A percentile compares a stretch with the other conserved stretches of the same genome.
phyloP scores from a whole-genome alignment of 108 stramenopile genomes.

The Ochromonas danica region DNA sequence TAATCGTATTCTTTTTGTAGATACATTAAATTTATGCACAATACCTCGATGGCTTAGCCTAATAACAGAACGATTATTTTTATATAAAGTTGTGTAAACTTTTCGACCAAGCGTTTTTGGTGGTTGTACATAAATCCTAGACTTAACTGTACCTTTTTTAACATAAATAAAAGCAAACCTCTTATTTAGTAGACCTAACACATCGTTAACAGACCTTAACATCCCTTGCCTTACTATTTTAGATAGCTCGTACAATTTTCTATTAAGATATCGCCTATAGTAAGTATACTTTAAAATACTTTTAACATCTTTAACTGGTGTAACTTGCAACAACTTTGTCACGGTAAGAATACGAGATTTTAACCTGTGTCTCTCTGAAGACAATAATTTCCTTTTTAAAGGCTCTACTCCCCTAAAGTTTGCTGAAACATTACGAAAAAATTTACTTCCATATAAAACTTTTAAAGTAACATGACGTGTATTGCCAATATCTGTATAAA shows the following conservation, averaged over 20 bases:
- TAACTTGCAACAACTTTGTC: conserved; percentile 16
- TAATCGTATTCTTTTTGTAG: conserved; percentile 17
- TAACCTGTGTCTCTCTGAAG: conserved; percentile 16
- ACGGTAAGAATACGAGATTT: conserved; percentile 16
- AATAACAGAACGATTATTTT: conserved; percentile 17
- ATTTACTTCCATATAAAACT: conserved; percentile 1
- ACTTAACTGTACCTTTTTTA: conserved; percentile 17
- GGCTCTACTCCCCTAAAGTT: neutral
- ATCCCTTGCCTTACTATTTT: conserved; percentile 16
- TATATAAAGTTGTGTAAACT: conserved; percentile 17
- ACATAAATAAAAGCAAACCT: conserved; percentile 17
- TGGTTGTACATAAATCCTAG: conserved; percentile 16
- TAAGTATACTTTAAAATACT: conserved; percentile 18
- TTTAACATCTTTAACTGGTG: conserved; percentile 17
- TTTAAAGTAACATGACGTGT: conserved; percentile 8
- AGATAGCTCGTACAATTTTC: conserved; percentile 16
- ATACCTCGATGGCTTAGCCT: conserved; percentile 14
- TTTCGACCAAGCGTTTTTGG: conserved; percentile 15
- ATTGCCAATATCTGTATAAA: conserved; percentile 18
- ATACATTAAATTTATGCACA: conserved; percentile 17
- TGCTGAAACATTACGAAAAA: conserved; percentile 9
- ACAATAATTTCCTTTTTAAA: conserved; percentile 26
- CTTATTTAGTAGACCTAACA: conserved; percentile 17
- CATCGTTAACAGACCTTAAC: conserved; percentile 15
- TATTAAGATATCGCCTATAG: conserved; percentile 17